phyloP scores from a whole-genome alignment of 192 early-diverging fungal genomes.

The Linnemannia elongata region DNA sequence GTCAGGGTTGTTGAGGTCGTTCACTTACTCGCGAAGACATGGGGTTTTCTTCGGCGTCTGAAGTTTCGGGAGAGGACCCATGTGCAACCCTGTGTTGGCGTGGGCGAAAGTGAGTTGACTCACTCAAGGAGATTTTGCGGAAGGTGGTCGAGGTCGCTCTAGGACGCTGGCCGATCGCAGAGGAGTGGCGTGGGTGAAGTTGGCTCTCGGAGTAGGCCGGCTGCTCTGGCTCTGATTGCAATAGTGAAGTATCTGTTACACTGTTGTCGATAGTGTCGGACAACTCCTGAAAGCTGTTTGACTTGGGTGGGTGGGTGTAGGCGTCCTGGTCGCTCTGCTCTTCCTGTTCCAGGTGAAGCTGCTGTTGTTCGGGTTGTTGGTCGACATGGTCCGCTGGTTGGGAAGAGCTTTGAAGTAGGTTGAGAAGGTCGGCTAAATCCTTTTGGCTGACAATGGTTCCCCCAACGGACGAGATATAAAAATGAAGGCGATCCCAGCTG shows the following conservation, averaged over 20 bases:
- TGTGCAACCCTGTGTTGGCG: slow-evolving; percentile 18
- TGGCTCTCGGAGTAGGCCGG: not conserved
- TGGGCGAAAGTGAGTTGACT: slow-evolving; percentile 30
- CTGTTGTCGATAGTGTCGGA: not conserved
- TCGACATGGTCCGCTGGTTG: not conserved
- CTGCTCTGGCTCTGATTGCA: not conserved
- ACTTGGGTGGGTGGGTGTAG: not conserved
- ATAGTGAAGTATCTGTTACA: not conserved
- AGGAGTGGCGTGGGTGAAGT: slow-evolving; percentile 24
- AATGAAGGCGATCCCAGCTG: slow-evolving; percentile 26
- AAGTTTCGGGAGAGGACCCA: slow-evolving; percentile 24
- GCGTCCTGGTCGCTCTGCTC: not conserved
- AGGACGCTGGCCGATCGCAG: not conserved
- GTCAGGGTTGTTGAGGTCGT: not conserved
- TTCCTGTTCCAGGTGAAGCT: not conserved
- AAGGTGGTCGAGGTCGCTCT: slow-evolving; percentile 8
- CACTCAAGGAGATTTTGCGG: slow-evolving; percentile 39
- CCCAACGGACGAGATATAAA: slow-evolving; percentile 20
- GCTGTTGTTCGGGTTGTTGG: slow-evolving; percentile 5
- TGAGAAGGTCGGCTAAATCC: slow-evolving; percentile 39
- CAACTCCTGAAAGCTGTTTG: not conserved
- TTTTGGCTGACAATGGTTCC: slow-evolving; percentile 35
- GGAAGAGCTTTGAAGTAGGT: slow-evolving; percentile 16
- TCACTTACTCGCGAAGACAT: slow-evolving; percentile 34
- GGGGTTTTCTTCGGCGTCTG: slow-evolving; percentile 30